phyloP scores from a whole-genome alignment of 306 rosid genomes.

The Inga leiocalycina region DNA sequence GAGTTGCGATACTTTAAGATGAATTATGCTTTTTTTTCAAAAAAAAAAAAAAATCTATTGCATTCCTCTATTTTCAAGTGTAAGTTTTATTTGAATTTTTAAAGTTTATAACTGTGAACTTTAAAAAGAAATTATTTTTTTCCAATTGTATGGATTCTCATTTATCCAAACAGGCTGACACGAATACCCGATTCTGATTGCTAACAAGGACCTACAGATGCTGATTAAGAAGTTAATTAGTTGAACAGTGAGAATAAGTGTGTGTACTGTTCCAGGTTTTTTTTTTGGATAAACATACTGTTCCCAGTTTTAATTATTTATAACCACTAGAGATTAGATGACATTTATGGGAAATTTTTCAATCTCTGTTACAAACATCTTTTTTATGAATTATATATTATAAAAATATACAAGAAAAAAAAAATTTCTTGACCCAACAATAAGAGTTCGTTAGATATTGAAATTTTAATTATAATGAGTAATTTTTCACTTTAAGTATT shows the following conservation, averaged over 20 bases:
- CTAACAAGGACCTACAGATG: conserved; percentile 15
- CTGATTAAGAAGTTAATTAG: background rate
- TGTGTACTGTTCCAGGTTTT: background rate
- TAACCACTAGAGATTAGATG: background rate
- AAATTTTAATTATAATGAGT: background rate
- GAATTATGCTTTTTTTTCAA: background rate
- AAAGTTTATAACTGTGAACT: background rate
- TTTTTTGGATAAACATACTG: too few species aligned
- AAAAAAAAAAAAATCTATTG: background rate
- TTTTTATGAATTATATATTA: too few species aligned
- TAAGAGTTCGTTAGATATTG: background rate
- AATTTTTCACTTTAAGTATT: background rate
- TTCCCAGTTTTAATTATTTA: background rate
- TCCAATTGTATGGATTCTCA: background rate
- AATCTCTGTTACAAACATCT: too few species aligned
- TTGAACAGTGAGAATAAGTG: background rate
- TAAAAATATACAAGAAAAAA: too few species aligned
- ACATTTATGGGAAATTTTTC: background rate
- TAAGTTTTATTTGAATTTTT: background rate
- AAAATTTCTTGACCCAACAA: background rate
- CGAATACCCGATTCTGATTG: background rate
- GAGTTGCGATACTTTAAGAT: background rate
- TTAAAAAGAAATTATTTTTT: background rate
- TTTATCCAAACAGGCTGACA: conserved; percentile 12
- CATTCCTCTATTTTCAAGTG: background rate